Conservation (phyloP, 352 stramenopile species). For the Pythium brassicae region DNA sequence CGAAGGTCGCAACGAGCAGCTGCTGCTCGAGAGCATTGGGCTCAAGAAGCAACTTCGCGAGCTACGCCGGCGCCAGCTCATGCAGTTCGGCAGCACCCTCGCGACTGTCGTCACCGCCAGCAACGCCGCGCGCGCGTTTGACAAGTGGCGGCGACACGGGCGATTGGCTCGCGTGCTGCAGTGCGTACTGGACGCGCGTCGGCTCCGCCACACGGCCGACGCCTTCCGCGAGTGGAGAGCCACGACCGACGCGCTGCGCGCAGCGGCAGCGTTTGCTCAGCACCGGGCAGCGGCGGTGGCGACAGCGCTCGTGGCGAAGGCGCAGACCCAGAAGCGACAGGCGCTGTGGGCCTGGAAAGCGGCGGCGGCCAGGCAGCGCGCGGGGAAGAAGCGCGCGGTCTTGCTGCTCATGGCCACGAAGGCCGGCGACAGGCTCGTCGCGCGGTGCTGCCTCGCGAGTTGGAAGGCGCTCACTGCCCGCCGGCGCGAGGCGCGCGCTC, state of each 20-base stretch:
- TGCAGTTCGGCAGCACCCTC: conserved; percentile 8
- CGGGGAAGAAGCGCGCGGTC: conserved; percentile 1
- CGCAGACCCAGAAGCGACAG: conserved; percentile 1
- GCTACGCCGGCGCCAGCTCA: conserved; percentile 11
- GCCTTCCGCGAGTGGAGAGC: conserved; percentile 1
- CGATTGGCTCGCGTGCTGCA: background rate
- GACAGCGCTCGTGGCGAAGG: background rate
- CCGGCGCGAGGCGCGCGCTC: background rate
- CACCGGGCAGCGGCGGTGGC: background rate
- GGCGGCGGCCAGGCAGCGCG: background rate
- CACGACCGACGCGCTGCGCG: background rate
- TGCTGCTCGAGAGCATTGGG: conserved; percentile 19
- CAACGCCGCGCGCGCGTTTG: conserved; percentile 4
- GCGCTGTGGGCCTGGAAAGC: conserved; percentile 9
- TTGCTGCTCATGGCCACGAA: background rate
- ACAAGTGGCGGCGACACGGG: background rate
- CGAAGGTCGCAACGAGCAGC: conserved; percentile 13
- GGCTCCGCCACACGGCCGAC: background rate
- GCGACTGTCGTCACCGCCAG: conserved; percentile 2
- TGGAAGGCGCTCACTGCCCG: background rate
- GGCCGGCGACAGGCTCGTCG: background rate
- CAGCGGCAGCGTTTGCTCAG: background rate
- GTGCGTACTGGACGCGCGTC: background rate
- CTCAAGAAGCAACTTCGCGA: conserved; percentile 9
- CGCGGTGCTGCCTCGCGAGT: conserved; percentile 3